These are phyloP conservation scores for Thalassiosira mediterranea DNA, from an alignment of 352 stramenopile genomes.

Conservation along the genomic window DNA sequence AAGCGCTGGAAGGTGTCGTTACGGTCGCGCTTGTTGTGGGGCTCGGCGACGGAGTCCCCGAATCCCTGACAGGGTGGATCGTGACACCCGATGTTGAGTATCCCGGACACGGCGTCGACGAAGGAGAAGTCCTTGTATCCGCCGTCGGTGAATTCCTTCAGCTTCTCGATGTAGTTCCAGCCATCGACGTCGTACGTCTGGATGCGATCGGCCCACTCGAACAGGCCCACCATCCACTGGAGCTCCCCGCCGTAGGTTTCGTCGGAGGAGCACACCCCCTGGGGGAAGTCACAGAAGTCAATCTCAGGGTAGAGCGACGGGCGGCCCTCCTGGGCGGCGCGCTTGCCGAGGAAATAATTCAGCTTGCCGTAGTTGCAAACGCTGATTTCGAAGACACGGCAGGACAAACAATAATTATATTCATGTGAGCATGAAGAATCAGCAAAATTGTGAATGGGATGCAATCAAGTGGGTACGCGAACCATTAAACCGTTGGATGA, in stretches of 20 bases:
- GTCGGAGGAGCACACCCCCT: constrained; percentile 54
- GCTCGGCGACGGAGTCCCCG: constrained; percentile 4
- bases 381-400: neutral
- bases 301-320: constrained; percentile 44
- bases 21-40: constrained; percentile 51
- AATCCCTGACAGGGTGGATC: constrained; percentile 49
- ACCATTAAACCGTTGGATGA: too few relatives aligned
- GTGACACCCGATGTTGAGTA: constrained; percentile 61
- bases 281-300: constrained; percentile 62
- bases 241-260: constrained; percentile 57
- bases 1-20: constrained; percentile 59
- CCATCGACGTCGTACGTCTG: constrained; percentile 55
- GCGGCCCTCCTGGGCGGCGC: constrained; percentile 41
- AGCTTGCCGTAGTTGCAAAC: constrained; percentile 61
- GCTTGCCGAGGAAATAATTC: constrained; percentile 49
- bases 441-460: too few relatives aligned
- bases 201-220: constrained; percentile 58
- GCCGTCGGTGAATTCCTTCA: constrained; percentile 55
- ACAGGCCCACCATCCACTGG: constrained; percentile 60
- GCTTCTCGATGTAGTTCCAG: constrained; percentile 60
- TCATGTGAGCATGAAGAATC: too few relatives aligned
- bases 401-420: too few relatives aligned
- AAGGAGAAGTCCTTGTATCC: constrained; percentile 58
- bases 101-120: constrained; percentile 47
- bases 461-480: too few relatives aligned